Percentiles rank a stretch among this genome's conserved stretches.
Evolutionary conservation across 2,329 filamentous ascomycete genomes (phyloP).

Genomic region (Neonectria ditissima): DNA sequence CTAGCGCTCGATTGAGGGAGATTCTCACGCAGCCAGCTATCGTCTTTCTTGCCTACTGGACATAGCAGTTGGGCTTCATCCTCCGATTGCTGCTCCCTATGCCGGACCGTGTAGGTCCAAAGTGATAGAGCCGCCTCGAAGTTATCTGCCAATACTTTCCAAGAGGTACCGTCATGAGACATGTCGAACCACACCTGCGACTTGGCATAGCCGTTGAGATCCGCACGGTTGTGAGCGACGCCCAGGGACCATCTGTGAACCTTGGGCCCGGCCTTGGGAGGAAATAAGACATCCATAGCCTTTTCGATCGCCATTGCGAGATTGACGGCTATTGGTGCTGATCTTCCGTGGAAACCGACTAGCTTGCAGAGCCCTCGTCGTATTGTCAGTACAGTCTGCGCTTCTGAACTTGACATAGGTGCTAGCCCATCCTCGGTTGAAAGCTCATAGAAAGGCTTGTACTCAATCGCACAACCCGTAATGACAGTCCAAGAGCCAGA

Average conservation of each 20-base stretch:
- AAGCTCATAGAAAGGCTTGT: too few relatives aligned
- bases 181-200: not conserved
- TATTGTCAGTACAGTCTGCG: not conserved
- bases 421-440: too few relatives aligned
- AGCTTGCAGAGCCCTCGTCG: not conserved
- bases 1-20: not conserved
- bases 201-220: not conserved
- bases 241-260: too few relatives aligned
- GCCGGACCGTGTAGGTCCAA: not conserved
- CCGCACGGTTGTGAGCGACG: too few relatives aligned
- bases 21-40: not conserved
- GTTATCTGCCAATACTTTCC: not conserved
- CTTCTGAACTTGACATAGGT: too few relatives aligned
- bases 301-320: constrained; percentile 8
- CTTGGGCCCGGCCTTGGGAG: not conserved
- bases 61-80: not conserved
- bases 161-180: not conserved
- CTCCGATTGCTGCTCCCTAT: not conserved
- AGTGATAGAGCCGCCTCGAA: constrained; percentile 3
- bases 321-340: not conserved
- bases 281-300: not conserved
- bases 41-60: not conserved
- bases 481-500: too few relatives aligned
- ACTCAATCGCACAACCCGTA: too few relatives aligned
- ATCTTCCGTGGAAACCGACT: not conserved